phyloP scores from a whole-genome alignment of 257 asterid genomes.

The Solanum ahanhuiri region DNA sequence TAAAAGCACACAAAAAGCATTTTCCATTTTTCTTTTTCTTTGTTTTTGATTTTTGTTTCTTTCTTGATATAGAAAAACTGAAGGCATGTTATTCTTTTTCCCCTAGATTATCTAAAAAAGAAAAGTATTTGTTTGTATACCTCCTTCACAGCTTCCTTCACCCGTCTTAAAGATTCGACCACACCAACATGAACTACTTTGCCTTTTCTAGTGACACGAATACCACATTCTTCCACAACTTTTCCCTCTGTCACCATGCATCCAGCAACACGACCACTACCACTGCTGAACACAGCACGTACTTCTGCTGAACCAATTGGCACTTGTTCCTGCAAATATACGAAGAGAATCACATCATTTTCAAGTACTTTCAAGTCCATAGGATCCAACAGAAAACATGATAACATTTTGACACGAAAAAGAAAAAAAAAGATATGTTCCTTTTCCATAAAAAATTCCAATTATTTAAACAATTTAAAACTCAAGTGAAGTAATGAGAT shows the following conservation, averaged over 20 bases:
- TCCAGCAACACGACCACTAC: constrained; percentile 98
- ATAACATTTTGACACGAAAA: neutral
- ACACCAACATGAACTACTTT: constrained; percentile 68
- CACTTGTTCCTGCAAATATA: constrained; percentile 56
- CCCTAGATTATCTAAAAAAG: neutral
- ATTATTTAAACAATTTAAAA: neutral
- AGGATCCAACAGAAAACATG: neutral
- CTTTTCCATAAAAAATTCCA: neutral
- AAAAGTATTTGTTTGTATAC: constrained; percentile 20
- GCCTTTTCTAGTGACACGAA: constrained; percentile 70
- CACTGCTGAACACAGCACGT: constrained; percentile 92
- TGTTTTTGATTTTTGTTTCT: neutral
- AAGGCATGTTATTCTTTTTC: neutral
- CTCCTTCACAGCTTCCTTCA: constrained; percentile 94
- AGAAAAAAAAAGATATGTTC: neutral
- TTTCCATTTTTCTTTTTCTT: neutral
- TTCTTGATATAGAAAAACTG: neutral
- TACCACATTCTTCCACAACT: constrained; percentile 73
- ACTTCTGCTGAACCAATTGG: constrained; percentile 87
- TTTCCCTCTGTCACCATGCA: constrained; percentile 95
- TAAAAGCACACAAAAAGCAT: neutral
- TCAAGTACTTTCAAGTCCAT: neutral
- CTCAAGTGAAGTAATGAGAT: neutral
- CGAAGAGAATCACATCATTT: neutral
- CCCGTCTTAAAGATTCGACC: constrained; percentile 73